Conservation (phyloP, 108 stramenopile species). For the Nitzschia sp. region DNA sequence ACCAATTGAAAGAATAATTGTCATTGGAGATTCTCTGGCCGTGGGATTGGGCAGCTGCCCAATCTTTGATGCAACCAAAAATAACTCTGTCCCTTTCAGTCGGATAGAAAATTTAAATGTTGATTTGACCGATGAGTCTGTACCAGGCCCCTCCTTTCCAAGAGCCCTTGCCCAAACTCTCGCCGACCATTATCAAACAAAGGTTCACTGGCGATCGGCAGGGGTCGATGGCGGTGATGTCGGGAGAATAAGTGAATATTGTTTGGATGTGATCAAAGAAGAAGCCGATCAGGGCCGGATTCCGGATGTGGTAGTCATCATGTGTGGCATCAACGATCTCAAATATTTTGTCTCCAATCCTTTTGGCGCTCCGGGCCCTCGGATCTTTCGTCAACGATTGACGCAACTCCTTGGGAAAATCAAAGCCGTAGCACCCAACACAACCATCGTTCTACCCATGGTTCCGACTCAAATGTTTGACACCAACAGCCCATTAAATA, state of each 20-base stretch:
- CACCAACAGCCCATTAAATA: constrained; percentile 61
- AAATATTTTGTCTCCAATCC: constrained; percentile 52
- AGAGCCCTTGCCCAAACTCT: constrained; percentile 55
- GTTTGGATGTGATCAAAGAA: constrained; percentile 50
- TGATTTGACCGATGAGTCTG: constrained; percentile 1
- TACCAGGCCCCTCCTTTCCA: constrained; percentile 62
- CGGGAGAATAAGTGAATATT: constrained; percentile 44
- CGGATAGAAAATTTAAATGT: constrained; percentile 36
- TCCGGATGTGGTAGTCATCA: constrained; percentile 55
- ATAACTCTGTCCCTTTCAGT: constrained; percentile 37
- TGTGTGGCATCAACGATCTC: constrained; percentile 73
- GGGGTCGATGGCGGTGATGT: constrained; percentile 77
- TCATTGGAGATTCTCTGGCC: constrained; percentile 69
- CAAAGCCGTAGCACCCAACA: constrained; percentile 38
- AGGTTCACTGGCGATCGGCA: constrained; percentile 62
- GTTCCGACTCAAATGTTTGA: constrained; percentile 63
- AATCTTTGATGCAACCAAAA: constrained; percentile 47
- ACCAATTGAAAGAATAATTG: constrained; percentile 41
- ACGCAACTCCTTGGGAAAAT: constrained; percentile 46
- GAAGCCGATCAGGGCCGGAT: constrained; percentile 42
- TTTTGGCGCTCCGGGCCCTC: constrained; percentile 15
- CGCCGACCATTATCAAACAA: constrained; percentile 31
- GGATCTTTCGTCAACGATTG: constrained; percentile 45
- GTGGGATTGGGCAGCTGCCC: constrained; percentile 62
- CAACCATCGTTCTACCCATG: constrained; percentile 53